phyloP scores from a whole-genome alignment of 2,329 filamentous ascomycete species.

The Epichloe hybrida region DNA sequence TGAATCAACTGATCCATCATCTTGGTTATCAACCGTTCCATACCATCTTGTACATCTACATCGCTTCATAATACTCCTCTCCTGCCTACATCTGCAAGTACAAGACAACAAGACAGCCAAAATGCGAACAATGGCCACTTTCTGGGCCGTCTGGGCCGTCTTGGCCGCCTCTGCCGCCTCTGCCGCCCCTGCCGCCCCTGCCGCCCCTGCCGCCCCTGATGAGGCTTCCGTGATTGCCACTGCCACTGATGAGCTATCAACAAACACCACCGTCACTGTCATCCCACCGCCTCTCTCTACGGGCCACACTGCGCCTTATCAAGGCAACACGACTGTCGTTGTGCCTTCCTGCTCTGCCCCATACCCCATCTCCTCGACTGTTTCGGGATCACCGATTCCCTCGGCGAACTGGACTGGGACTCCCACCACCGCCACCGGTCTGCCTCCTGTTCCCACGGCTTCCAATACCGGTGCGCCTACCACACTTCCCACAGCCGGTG shows the following conservation, averaged over 20 bases:
- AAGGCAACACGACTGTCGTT: not conserved
- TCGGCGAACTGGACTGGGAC: conserved; percentile 1
- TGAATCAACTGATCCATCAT: not conserved
- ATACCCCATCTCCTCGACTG: not conserved
- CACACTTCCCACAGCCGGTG: not conserved
- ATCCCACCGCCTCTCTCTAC: not conserved
- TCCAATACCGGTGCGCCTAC: not conserved
- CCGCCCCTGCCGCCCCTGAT: not conserved
- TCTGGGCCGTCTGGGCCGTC: conserved; percentile 5
- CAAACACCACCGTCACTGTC: not conserved
- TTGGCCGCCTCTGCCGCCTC: not conserved
- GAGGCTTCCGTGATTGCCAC: not conserved
- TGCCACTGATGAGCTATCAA: not conserved
- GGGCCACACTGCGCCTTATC: not conserved
- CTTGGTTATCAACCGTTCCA: not conserved
- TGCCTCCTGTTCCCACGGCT: not conserved
- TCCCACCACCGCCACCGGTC: not conserved
- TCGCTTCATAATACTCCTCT: not conserved
- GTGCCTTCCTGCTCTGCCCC: not conserved
- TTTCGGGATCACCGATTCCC: not conserved
- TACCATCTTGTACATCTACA: not conserved
- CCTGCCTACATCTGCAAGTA: not conserved
- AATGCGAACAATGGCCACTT: conserved; percentile 8
- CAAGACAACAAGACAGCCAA: conserved; percentile 1
- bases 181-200: not conserved